phyloP scores from a whole-genome alignment of 768 basidiomycete species.

The Trametes cubensis region DNA sequence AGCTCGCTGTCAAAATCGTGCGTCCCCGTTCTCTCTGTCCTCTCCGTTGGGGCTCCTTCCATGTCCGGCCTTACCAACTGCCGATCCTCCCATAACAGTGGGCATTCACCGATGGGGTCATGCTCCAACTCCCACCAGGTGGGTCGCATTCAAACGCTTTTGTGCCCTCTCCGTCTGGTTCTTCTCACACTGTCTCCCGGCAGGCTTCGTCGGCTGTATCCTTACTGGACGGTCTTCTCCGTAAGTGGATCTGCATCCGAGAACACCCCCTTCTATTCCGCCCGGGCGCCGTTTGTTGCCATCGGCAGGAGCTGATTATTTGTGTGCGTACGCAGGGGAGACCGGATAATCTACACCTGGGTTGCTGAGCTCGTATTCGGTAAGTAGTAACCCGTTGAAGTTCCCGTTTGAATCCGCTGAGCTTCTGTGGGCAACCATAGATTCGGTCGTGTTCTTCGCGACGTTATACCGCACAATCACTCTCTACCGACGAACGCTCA shows the following conservation, averaged over 20 bases:
- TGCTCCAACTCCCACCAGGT: conserved; percentile 32
- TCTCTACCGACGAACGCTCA: conserved; percentile 23
- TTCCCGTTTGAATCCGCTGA: not conserved
- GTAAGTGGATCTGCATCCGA: conserved; percentile 19
- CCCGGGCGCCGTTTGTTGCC: not conserved
- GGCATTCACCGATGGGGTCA: conserved; percentile 31
- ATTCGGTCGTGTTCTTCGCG: conserved; percentile 31
- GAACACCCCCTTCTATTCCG: not conserved
- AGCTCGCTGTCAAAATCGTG: conserved; percentile 31
- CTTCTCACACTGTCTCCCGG: not conserved
- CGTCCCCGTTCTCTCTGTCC: not conserved
- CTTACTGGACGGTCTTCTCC: conserved; percentile 27
- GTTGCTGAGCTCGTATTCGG: conserved; percentile 34
- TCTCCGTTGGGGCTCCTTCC: not conserved
- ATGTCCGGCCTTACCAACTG: not conserved
- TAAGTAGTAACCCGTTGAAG: not conserved
- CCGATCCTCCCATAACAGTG: conserved; percentile 19
- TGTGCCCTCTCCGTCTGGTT: not conserved
- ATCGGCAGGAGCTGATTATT: conserved; percentile 1
- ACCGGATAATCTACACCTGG: conserved; percentile 32
- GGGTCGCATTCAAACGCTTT: not conserved
- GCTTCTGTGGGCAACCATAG: conserved; percentile 6
- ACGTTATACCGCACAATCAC: conserved; percentile 30
- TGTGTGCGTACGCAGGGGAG: conserved; percentile 16
- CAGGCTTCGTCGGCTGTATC: conserved; percentile 32